These are phyloP conservation scores for Ophiocordyceps camponoti-saundersi DNA, from an alignment of 2,329 filamentous ascomycete genomes.

Conservation along the genomic window DNA sequence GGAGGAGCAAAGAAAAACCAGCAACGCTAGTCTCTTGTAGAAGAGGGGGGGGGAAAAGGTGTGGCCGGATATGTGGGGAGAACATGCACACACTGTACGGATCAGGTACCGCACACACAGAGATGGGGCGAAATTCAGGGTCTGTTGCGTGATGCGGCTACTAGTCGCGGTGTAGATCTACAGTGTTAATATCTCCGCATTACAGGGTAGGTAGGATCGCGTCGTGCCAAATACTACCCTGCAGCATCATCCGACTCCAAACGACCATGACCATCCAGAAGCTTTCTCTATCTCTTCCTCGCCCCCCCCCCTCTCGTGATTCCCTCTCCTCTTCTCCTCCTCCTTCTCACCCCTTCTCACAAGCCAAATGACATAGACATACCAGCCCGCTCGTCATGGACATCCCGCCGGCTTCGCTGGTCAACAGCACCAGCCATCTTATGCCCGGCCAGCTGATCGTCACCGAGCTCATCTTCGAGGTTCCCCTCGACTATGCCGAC, in stretches of 20 bases:
- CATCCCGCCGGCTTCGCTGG: constrained; percentile 19
- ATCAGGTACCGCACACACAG: too few species aligned
- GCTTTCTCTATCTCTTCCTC: neutral
- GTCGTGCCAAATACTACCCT: too few species aligned
- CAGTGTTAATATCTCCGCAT: too few species aligned
- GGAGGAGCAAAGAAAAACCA: neutral
- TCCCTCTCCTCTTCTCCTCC: neutral
- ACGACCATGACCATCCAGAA: neutral
- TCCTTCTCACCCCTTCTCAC: neutral
- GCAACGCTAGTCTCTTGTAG: neutral
- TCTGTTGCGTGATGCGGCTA: too few species aligned
- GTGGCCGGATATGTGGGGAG: too few species aligned
- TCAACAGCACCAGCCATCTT: constrained; percentile 24
- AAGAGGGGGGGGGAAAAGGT: too few species aligned
- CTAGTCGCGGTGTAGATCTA: too few species aligned
- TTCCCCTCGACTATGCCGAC: constrained; percentile 62
- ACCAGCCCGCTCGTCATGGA: constrained; percentile 4
- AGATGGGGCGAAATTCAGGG: too few species aligned
- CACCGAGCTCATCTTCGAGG: constrained; percentile 73
- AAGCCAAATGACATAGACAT: neutral
- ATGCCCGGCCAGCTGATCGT: constrained; percentile 52
- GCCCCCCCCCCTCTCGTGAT: too few species aligned
- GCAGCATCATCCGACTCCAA: neutral
- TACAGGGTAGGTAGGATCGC: too few species aligned
- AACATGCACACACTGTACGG: too few species aligned